Evolutionary conservation across 2,329 filamentous ascomycete species (phyloP), one percentile per base, ranked within the genome.

Genomic region (Colletotrichum cordylinicola): DNA sequence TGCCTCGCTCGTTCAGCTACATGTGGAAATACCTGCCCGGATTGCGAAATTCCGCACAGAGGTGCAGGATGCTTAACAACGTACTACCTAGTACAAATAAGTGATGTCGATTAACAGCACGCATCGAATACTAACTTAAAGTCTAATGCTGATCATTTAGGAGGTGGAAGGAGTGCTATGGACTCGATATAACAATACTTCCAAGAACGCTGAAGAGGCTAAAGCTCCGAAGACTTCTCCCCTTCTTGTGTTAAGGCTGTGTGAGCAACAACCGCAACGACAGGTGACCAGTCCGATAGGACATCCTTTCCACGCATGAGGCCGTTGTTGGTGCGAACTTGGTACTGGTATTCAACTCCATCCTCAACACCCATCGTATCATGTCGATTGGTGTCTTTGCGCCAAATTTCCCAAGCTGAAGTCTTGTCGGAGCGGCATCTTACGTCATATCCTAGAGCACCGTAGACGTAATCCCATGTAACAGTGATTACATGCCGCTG

Each of bases 391-490:
- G 35, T 56, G 13, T 66, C 66, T 33, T 39, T 15, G 6, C 58
- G 61, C 33, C 65, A 69, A 24, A 68, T n/a, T 0, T 33, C 15
- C 77, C 78, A 78, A 4, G 39, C 18, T 2, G 29, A 39, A 10
- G 31, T 24, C 4, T 60, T 67, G 12, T 24, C 2, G 8, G 33
- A 52, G 6, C 68, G 60, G 24, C 39, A 67, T 56, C 76, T 75
- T 9, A 78, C 58, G 21, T 75, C 75, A 24, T 78, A 78, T 4
- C 77, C 79, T 4, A 74, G 76, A 1, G 80, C 80, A n/a, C 81
- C 79, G 60, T 79, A 81, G 3, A 81, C 76, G 10, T 64, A 5
- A 2, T 78, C 76, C 81, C 80, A 82, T 4, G 76, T 79, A 3
- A 80, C 74, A 4, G 48, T 29, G 18, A 82, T 65, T 2, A 78